Evolutionary conservation across 306 rosid genomes (phyloP).

Genomic region (Vicia villosa): DNA sequence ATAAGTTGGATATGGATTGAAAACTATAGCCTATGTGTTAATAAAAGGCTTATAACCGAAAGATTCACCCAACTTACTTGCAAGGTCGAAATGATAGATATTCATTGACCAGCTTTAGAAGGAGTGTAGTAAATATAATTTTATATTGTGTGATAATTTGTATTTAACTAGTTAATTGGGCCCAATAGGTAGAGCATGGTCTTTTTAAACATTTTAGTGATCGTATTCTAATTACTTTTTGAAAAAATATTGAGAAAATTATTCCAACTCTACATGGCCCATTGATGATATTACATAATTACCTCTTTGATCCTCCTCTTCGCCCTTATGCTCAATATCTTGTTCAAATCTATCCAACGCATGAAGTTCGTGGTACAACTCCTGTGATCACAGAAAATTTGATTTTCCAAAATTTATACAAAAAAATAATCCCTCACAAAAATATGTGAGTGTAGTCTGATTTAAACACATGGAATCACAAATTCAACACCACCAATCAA

Average conservation of each 20-base stretch:
- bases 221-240: background rate
- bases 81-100: no score
- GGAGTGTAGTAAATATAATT: background rate
- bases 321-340: conserved; percentile 55
- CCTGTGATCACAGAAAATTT: conserved; percentile 47
- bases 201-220: background rate
- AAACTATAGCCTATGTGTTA: no score
- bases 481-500: background rate
- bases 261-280: background rate
- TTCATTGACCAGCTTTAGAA: no score
- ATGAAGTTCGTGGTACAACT: conserved; percentile 76
- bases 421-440: background rate
- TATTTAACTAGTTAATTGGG: background rate
- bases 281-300: conserved; percentile 22
- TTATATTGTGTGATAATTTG: background rate
- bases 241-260: background rate
- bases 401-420: conserved; percentile 11
- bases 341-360: conserved; percentile 69
- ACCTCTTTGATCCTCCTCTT: conserved; percentile 63
- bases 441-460: background rate
- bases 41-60: no score
- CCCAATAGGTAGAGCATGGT: background rate
- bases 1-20: no score
- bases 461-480: background rate
- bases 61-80: no score